phyloP scores from a whole-genome alignment of 768 basidiomycete genomes.

The Phylloporus sp. region DNA sequence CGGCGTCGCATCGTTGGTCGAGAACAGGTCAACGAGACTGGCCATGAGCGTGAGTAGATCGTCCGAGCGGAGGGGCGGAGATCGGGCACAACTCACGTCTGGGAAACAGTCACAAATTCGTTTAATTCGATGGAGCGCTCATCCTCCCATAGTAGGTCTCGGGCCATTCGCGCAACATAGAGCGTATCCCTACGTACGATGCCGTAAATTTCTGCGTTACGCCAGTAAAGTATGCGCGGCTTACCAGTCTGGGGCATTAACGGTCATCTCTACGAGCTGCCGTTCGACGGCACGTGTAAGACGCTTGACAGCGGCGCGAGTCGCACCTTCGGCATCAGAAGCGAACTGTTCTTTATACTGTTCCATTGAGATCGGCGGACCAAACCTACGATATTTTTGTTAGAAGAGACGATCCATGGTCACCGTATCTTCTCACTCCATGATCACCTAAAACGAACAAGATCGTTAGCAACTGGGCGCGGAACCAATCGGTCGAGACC shows the following conservation, averaged over 20 bases:
- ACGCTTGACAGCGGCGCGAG: slow-evolving; percentile 80
- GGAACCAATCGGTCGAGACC: neutral
- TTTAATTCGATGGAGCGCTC: slow-evolving; percentile 73
- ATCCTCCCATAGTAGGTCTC: slow-evolving; percentile 88
- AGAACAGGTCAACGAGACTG: slow-evolving; percentile 87
- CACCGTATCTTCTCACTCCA: slow-evolving; percentile 50
- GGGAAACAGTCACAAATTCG: slow-evolving; percentile 80
- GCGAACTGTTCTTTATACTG: slow-evolving; percentile 75
- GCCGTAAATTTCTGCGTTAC: slow-evolving; percentile 16
- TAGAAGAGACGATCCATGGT: slow-evolving; percentile 8
- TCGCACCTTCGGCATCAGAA: slow-evolving; percentile 59
- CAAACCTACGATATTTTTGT: slow-evolving; percentile 54
- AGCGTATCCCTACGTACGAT: slow-evolving; percentile 71
- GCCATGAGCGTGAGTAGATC: slow-evolving; percentile 24
- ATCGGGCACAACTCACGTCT: slow-evolving; percentile 65
- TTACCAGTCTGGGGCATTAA: slow-evolving; percentile 95
- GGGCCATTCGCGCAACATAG: slow-evolving; percentile 86
- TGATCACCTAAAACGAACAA: slow-evolving; percentile 50
- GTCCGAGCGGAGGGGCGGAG: slow-evolving; percentile 13
- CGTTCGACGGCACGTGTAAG: slow-evolving; percentile 73
- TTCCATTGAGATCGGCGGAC: slow-evolving; percentile 73
- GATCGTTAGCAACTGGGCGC: slow-evolving; percentile 11
- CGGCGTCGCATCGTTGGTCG: slow-evolving; percentile 57
- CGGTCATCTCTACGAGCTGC: slow-evolving; percentile 68
- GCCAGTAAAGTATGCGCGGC: slow-evolving; percentile 26